Evolutionary conservation across 768 basidiomycete species (phyloP), one percentile per base, ranked within the genome.

Genomic region (Antrodiella citrinella): DNA sequence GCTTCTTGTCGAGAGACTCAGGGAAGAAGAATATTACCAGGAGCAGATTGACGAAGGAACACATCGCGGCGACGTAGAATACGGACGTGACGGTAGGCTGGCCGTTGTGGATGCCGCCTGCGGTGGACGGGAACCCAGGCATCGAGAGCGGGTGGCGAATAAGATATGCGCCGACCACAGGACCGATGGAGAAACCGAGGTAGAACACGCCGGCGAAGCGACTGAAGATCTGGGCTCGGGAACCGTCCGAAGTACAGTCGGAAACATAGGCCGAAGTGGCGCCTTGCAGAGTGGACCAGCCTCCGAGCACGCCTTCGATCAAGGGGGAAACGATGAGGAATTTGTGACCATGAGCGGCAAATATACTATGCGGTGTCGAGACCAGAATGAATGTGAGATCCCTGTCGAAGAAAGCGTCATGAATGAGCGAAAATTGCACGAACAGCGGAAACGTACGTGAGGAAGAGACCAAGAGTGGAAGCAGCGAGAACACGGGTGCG

Each of bases 381-480:
- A 89, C 86, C n/a, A 92, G 72, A 42, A 91, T 73, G 61, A 91
- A 90, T 23, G 78, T 75, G 18, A 82, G 59, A 59, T 95, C 92
- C 66, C 91, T 95, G 57, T 22, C 48, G 54, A 42, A 22, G 39
- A 52, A 18, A 58, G 52, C 49, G 54, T 23, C 18, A 48, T 18
- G 25, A 26, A 45, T 30, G 50, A 44, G 47, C 23, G 45, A 22
- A 40, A 30, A 44, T 22, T 30, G 47, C 25, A 72, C n/a, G n/a
- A 66, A 71, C 69, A 49, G 67, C 18, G 44, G 60, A 57, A 73
- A 66, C 15, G 71, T 51, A 69, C 91, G 84, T 86, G 55, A 79
- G 65, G 48, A 90, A 72, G 1, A 91, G 73, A 13, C 92, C 91
- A 18, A 81, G 53, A 4, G 85, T 72, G 30, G 84, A 76, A 13